These are phyloP conservation scores for Viola odorata DNA, from an alignment of 345 rosid genomes.

Conservation along the genomic window DNA sequence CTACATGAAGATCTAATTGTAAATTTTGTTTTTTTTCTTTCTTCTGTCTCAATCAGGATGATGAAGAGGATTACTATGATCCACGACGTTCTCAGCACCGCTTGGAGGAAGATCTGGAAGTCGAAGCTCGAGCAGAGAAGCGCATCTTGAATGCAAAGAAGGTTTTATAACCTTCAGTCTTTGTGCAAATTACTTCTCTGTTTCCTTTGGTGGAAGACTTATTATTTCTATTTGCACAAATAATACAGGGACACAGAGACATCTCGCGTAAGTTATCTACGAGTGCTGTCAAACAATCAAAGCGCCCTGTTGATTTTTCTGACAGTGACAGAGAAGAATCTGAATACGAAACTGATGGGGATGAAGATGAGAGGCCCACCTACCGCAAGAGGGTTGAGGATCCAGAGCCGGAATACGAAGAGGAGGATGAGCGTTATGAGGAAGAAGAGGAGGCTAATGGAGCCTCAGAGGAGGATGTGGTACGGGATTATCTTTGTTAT, in stretches of 20 bases:
- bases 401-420: constrained; percentile 78
- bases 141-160: constrained; percentile 92
- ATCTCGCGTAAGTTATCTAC: constrained; percentile 52
- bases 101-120: constrained; percentile 89
- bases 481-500: background rate
- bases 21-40: background rate
- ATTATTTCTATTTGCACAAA: background rate
- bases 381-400: constrained; percentile 59
- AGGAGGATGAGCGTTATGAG: constrained; percentile 48
- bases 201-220: background rate
- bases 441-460: constrained; percentile 46
- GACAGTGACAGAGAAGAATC: constrained; percentile 93
- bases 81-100: constrained; percentile 66
- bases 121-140: constrained; percentile 83
- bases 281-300: constrained; percentile 47
- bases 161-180: constrained; percentile 33
- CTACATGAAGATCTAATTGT: background rate
- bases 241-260: constrained; percentile 58
- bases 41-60: constrained; percentile 45
- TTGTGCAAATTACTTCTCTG: background rate
- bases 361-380: constrained; percentile 61
- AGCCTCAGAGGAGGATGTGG: constrained; percentile 60
- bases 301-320: constrained; percentile 71
- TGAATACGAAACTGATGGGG: constrained; percentile 91
- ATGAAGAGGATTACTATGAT: constrained; percentile 75